Evolutionary conservation across 2,329 filamentous ascomycete species (phyloP).

Genomic region (Paradendryphiella salina): DNA sequence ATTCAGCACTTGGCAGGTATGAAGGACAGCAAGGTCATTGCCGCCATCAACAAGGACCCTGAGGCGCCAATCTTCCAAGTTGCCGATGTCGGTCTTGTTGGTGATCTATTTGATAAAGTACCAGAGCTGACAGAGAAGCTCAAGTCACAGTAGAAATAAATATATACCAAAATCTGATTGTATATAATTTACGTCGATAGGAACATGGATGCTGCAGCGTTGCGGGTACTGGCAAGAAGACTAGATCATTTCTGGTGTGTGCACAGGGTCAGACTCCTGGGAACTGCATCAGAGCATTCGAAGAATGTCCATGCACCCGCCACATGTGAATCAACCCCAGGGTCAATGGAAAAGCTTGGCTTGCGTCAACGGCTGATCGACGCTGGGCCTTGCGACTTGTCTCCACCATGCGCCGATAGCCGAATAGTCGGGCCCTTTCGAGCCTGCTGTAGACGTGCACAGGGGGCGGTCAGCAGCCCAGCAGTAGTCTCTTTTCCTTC

Average conservation of each 20-base stretch:
- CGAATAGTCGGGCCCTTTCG: not conserved
- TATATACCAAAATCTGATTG: constrained; percentile 2
- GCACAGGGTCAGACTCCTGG: too few relatives aligned
- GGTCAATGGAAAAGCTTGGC: constrained; percentile 14
- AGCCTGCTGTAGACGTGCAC: not conserved
- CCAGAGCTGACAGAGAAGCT: constrained; percentile 96
- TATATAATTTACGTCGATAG: constrained; percentile 8
- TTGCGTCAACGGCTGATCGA: constrained; percentile 19
- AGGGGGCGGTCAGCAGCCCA: not conserved
- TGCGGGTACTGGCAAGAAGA: not conserved
- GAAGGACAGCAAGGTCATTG: constrained; percentile 99
- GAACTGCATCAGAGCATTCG: not conserved
- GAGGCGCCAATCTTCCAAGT: constrained; percentile 99
- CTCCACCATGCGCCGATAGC: constrained; percentile 9
- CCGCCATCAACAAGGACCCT: constrained; percentile 95
- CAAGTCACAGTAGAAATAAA: constrained; percentile 55
- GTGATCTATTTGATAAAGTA: constrained; percentile 93
- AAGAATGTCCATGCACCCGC: not conserved
- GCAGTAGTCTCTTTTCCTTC: not conserved
- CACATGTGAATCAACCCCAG: not conserved
- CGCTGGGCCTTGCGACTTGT: constrained; percentile 8
- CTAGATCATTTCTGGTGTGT: not conserved
- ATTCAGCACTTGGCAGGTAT: constrained; percentile 98
- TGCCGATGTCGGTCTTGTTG: constrained; percentile 92
- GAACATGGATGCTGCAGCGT: not conserved